Evolutionary conservation across 345 rosid genomes (phyloP), one percentile per base, ranked within the genome.

Genomic region (Toxicodendron radicans): DNA sequence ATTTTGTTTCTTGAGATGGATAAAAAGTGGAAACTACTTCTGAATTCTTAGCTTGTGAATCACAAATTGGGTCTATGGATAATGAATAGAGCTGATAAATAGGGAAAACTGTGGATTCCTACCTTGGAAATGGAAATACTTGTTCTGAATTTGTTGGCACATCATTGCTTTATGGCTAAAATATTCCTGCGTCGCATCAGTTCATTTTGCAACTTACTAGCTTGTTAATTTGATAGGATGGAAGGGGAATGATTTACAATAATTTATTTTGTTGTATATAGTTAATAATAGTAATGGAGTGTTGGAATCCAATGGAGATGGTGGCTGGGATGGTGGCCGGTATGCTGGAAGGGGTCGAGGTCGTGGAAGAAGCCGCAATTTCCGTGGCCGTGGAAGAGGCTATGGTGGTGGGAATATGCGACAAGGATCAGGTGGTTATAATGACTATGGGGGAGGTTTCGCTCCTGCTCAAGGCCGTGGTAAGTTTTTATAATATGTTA

Each of bases 391-490:
- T 72, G 72, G 73, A 66, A 72, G 80, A 77, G 76, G 73, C 24
- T 77, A 64, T 35, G 72, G 65, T 43, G 79, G 75, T 71, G 38
- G 73, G 32, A 63, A 75, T 66, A 72, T 67, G 75, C 76, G 17
- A 21, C 77, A 71, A 46, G 80, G 79, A 60, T 53, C 74, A n/a
- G 80, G 80, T 61, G 73, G 71, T 33, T 82, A 79, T 23, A 48
- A 71, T 38, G 73, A 60, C 35, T 82, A 76, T 66, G 78, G 65
- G 48, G 75, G 74, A 43, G 77, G 72, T 9, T 8, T 32, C 23
- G 30, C 68, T 68, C 53, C 67, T 64, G 48, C 45, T 10, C 66
- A 63, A 43, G 71, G 71, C 46, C 71, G 66, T 30, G 79, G 79
- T 76, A 71, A 64, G 71, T 66, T 46, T 38, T 32, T 24, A 38